These are phyloP conservation scores for Amaranthus hypochondriacus DNA, from an alignment of 148 eudicot genomes.

Conservation along the genomic window DNA sequence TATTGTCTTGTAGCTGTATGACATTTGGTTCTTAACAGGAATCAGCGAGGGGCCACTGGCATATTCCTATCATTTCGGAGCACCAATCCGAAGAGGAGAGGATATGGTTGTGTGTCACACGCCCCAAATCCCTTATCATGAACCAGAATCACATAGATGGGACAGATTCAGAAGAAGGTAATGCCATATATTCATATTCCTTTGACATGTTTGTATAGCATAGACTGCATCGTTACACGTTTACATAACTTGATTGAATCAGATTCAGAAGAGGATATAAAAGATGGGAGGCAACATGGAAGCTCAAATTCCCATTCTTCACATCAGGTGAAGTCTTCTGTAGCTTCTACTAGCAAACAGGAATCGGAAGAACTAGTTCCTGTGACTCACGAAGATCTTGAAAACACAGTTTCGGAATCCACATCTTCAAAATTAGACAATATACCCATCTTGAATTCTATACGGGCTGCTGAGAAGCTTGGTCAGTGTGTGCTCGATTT, in stretches of 20 bases:
- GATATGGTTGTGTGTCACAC: conserved; percentile 69
- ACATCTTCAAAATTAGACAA: conserved; percentile 5
- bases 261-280: conserved; percentile 20
- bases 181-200: conserved; percentile 10
- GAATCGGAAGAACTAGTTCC: background rate
- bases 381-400: background rate
- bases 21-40: conserved; percentile 42
- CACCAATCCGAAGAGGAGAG: conserved; percentile 58
- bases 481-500: conserved; percentile 38
- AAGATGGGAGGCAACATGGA: background rate
- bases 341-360: conserved; percentile 1
- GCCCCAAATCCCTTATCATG: conserved; percentile 33
- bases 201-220: background rate
- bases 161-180: conserved; percentile 38
- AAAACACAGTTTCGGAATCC: conserved; percentile 5
- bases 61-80: conserved; percentile 74
- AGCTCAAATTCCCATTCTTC: conserved; percentile 12
- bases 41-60: conserved; percentile 83
- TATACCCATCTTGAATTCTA: conserved; percentile 20
- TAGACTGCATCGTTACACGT: background rate
- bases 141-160: conserved; percentile 20
- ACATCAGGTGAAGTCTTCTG: conserved; percentile 11
- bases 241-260: conserved; percentile 3
- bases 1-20: background rate
- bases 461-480: conserved; percentile 38